Conservation (phyloP, 1,284 basidiomycete genomes). For the Trametes pubescens region DNA sequence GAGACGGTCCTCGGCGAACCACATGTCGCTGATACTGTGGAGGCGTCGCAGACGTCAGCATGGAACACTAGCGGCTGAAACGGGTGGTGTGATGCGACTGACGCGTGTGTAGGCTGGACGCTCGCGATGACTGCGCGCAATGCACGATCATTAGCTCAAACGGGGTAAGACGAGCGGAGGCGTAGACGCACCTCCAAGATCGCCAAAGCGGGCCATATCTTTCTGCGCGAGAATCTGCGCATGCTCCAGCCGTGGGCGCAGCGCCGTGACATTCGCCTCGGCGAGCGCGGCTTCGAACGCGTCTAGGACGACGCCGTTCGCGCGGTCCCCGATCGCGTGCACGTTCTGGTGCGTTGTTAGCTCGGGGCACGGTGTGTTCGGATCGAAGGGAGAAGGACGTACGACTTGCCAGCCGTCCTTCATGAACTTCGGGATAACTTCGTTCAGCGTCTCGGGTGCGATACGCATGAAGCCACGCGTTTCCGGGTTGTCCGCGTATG, state of each 20-base stretch:
- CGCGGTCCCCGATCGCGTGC: conserved; percentile 92
- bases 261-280: conserved; percentile 64
- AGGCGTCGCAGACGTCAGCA: background rate
- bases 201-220: conserved; percentile 80
- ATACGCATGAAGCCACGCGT: conserved; percentile 84
- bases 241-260: conserved; percentile 88
- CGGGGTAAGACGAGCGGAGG: conserved; percentile 4
- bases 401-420: conserved; percentile 85
- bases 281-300: conserved; percentile 77
- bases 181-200: conserved; percentile 69
- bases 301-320: conserved; percentile 86
- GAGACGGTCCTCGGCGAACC: conserved; percentile 84
- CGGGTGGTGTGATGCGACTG: conserved; percentile 42
- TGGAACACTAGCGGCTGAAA: conserved; percentile 8
- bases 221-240: conserved; percentile 82
- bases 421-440: conserved; percentile 74
- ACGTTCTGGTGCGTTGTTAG: conserved; percentile 64
- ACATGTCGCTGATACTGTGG: conserved; percentile 84
- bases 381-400: conserved; percentile 42
- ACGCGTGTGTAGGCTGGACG: conserved; percentile 92
- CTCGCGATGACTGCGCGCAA: conserved; percentile 68
- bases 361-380: background rate
- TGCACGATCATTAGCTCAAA: background rate
- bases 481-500: conserved; percentile 83
- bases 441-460: conserved; percentile 66